These are phyloP conservation scores for Monosporascus cannonballus DNA, from an alignment of 2,329 filamentous ascomycete species.

Conservation along the genomic window DNA sequence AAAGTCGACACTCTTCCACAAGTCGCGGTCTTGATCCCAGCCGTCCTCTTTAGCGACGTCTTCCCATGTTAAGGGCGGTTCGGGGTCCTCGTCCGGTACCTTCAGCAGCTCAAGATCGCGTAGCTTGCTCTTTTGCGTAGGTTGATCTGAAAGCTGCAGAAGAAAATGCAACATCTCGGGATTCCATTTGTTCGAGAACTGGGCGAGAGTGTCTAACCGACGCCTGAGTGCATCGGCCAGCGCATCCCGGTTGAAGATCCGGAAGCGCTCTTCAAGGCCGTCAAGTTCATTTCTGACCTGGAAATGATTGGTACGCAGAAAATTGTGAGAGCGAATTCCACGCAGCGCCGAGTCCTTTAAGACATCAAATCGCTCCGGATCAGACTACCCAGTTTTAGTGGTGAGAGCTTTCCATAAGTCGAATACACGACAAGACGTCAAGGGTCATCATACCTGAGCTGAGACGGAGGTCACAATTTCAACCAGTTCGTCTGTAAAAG, in stretches of 20 bases:
- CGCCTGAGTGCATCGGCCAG: constrained; percentile 63
- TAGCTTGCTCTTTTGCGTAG: constrained; percentile 63
- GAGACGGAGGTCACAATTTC: constrained; percentile 53
- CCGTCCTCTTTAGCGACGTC: constrained; percentile 74
- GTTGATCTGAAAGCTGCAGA: constrained; percentile 74
- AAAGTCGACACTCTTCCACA: constrained; percentile 67
- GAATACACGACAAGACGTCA: background rate
- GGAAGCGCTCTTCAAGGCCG: constrained; percentile 81
- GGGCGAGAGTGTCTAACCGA: constrained; percentile 54
- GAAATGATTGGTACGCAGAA: constrained; percentile 68
- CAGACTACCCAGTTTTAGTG: constrained; percentile 16
- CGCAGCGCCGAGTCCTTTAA: constrained; percentile 45
- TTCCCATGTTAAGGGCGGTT: constrained; percentile 62
- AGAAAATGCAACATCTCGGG: constrained; percentile 77
- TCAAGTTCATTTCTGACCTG: constrained; percentile 59
- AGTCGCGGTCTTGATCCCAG: constrained; percentile 56
- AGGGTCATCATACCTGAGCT: constrained; percentile 37
- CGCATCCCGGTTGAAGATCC: constrained; percentile 70
- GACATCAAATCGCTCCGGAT: constrained; percentile 32
- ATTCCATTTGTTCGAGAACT: constrained; percentile 54
- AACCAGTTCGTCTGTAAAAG: constrained; percentile 66
- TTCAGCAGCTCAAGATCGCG: constrained; percentile 53
- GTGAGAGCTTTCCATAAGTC: constrained; percentile 15
- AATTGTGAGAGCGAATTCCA: constrained; percentile 47
- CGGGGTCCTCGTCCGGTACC: constrained; percentile 35